Evolutionary conservation across 73 alveolate genomes (phyloP).

Genomic region (Effrenium voratum): DNA sequence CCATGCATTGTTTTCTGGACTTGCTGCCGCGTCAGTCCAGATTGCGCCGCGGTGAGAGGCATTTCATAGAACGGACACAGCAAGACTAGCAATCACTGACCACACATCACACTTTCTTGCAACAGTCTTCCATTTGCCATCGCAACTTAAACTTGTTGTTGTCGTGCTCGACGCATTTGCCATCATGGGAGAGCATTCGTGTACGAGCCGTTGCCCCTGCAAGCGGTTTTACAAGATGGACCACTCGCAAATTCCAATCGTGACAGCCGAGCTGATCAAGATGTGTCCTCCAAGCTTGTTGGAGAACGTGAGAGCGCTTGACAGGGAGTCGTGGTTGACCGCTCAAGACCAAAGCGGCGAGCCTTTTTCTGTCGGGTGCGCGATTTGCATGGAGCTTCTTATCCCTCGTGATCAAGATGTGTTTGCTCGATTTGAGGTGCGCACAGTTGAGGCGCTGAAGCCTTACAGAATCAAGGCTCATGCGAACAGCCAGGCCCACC

Average conservation of each 20-base stretch:
- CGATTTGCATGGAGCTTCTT: neutral
- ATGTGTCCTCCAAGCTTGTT: neutral
- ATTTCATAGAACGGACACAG: too few relatives aligned
- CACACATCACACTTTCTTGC: too few relatives aligned
- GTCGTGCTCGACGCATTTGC: too few relatives aligned
- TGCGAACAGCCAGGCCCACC: neutral
- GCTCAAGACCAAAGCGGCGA: neutral
- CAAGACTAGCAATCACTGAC: too few relatives aligned
- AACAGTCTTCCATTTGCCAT: too few relatives aligned
- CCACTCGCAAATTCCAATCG: neutral
- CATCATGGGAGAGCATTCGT: slow-evolving; percentile 25
- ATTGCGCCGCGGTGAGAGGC: too few relatives aligned
- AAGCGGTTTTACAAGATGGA: neutral
- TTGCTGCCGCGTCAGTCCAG: too few relatives aligned
- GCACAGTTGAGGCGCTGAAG: slow-evolving; percentile 2
- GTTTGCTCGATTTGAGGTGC: neutral
- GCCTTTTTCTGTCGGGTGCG: neutral
- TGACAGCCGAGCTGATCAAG: slow-evolving; percentile 16
- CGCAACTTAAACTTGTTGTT: too few relatives aligned
- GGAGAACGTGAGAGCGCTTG: neutral
- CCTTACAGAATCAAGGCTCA: slow-evolving; percentile 38
- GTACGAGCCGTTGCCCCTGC: slow-evolving; percentile 34
- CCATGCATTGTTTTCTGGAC: too few relatives aligned
- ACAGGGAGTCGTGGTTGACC: neutral
- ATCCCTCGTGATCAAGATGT: neutral